Evolutionary conservation across 208 protist species (phyloP), one percentile per base, ranked within the genome.

Genomic region (Phytomonas sp.): DNA sequence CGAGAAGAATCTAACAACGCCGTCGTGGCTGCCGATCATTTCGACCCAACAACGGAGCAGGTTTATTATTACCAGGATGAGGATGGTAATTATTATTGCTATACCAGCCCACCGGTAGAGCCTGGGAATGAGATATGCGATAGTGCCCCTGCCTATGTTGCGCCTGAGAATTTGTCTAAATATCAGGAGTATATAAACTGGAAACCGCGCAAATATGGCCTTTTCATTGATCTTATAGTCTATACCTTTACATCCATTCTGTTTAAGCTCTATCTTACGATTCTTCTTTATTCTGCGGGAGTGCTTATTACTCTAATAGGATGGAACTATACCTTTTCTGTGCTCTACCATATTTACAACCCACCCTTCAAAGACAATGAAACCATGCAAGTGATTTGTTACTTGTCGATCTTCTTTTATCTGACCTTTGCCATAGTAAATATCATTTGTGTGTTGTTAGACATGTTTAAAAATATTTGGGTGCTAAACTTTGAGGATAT

Each of bases 391-490:
- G 73, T 77, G 12, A 78, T 96, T 19, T 73, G 77, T 5, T 96
- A 88, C 76, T 77, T 89, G 6, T 68, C 79, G 33, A 87, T 91
- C 66, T 96, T 96, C 72, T 87, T 94, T 33, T 89, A 85, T 66
- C 40, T 93, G 26, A 92, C 80, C 72, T 91, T 96, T 61, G 75
- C 88, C 12, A 45, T 91, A 16, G 80, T 86, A 0, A 77, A 78
- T 12, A 70, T 72, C 32, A 80, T 93, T 63, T 93, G 91, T 59
- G 78, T 79, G 2, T 64, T 83, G 23, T 80, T 86, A 42, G 88
- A 96, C 72, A 94, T 96, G 88, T 5, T 86, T 30, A 74, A 75
- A 37, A 83, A 84, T 61, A 29, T 94, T 4, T 92, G 88, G 85
- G 63, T 70, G 67, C 76, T 82, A 29, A 83, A 86, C 40, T 82